These are phyloP conservation scores for Erodium maritimum DNA, from an alignment of 345 rosid species.

Conservation along the genomic window DNA sequence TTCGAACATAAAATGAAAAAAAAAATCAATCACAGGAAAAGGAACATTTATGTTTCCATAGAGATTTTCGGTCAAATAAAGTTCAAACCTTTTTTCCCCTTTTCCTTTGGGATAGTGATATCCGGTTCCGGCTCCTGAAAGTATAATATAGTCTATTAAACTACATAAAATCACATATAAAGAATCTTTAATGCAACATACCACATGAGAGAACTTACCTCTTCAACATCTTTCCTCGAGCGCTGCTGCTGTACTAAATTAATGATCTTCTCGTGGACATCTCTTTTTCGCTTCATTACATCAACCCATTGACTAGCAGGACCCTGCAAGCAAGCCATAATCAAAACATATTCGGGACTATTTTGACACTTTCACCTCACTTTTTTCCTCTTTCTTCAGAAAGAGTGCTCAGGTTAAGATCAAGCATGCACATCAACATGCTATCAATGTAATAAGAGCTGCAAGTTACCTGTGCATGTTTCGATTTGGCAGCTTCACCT, in stretches of 20 bases:
- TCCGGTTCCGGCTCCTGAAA: conserved; percentile 45
- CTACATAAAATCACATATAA: background rate
- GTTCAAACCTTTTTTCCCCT: conserved; percentile 35
- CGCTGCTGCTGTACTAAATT: conserved; percentile 50
- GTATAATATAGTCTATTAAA: conserved; percentile 10
- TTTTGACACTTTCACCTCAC: background rate
- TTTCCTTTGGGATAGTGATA: conserved; percentile 20
- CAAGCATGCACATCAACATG: background rate
- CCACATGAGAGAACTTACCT: conserved; percentile 23
- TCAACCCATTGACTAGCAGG: conserved; percentile 62
- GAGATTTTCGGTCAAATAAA: background rate
- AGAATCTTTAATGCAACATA: background rate
- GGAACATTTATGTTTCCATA: background rate
- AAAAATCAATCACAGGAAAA: conserved; percentile 7
- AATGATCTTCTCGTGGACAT: conserved; percentile 62
- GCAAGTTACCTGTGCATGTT: conserved; percentile 44
- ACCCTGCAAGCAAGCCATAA: conserved; percentile 39
- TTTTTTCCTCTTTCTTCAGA: background rate
- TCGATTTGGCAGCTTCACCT: conserved; percentile 82
- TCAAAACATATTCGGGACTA: background rate
- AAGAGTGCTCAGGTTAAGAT: background rate
- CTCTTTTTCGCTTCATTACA: conserved; percentile 94
- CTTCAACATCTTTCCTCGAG: conserved; percentile 34
- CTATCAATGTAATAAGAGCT: background rate
- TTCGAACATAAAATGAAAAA: conserved; percentile 18